A percentile compares a stretch with the other conserved stretches of the same genome.
These are phyloP conservation scores for Acer yangbiense DNA, from an alignment of 345 rosid genomes.

Conservation along the genomic window DNA sequence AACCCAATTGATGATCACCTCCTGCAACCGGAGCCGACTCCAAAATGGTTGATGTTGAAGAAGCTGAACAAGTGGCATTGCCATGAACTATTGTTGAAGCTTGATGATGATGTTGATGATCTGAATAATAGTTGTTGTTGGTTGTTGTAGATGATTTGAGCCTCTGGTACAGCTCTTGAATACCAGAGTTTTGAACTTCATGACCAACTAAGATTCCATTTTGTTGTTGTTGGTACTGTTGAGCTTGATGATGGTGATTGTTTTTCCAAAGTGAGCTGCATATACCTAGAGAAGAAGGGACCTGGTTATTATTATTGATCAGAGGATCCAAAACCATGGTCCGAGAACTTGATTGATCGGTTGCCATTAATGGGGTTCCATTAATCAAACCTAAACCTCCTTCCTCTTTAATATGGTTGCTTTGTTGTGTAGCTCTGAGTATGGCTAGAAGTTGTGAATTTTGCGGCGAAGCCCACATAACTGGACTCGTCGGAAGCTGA, in stretches of 20 bases:
- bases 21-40: slow-evolving; percentile 52
- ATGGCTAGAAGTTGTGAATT: slow-evolving; percentile 56
- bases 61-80: slow-evolving; percentile 30
- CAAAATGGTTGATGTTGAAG: slow-evolving; percentile 37
- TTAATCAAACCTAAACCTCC: slow-evolving; percentile 29
- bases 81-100: slow-evolving; percentile 29
- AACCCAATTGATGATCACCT: slow-evolving; percentile 40
- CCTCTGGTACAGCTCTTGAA: slow-evolving; percentile 67
- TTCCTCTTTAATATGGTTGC: slow-evolving; percentile 53
- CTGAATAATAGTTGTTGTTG: slow-evolving; percentile 16
- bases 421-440: slow-evolving; percentile 44
- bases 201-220: slow-evolving; percentile 31
- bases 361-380: slow-evolving; percentile 38
- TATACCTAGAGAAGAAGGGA: slow-evolving; percentile 45
- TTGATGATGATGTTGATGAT: slow-evolving; percentile 31
- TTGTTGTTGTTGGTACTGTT: slow-evolving; percentile 47
- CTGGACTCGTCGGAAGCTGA: slow-evolving; percentile 43
- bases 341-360: slow-evolving; percentile 29
- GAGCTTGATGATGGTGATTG: slow-evolving; percentile 37
- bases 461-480: slow-evolving; percentile 54
- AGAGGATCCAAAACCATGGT: slow-evolving; percentile 43
- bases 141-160: slow-evolving; percentile 38
- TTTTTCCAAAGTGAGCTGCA: slow-evolving; percentile 51
- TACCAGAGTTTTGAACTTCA: slow-evolving; percentile 49
- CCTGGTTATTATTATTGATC: slow-evolving; percentile 18